Percentiles rank a stretch among this genome's conserved stretches.
Evolutionary conservation across 1,139 yeast species (phyloP).

Genomic region (Geotrichum citri-aurantii): DNA sequence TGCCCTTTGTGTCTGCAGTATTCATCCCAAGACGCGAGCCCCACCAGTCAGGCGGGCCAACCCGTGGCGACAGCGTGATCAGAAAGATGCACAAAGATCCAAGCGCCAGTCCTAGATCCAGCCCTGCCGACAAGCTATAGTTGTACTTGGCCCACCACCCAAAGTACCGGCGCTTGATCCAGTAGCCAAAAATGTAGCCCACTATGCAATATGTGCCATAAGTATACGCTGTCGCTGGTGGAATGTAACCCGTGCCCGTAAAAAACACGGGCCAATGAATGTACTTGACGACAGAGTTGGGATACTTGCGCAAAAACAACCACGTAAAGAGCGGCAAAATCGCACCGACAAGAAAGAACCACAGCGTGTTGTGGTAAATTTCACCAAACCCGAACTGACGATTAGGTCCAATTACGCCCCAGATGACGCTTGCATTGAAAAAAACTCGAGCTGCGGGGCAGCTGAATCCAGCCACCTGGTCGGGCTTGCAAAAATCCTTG

Average conservation of each 20-base stretch:
- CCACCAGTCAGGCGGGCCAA: conserved; percentile 51
- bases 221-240: conserved; percentile 52
- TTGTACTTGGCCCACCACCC: conserved; percentile 66
- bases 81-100: conserved; percentile 47
- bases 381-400: conserved; percentile 40
- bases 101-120: conserved; percentile 53
- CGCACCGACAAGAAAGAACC: conserved; percentile 46
- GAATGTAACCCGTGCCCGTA: conserved; percentile 46
- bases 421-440: conserved; percentile 52
- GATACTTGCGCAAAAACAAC: conserved; percentile 46
- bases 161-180: conserved; percentile 46
- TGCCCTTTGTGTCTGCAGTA: conserved; percentile 29
- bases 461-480: conserved; percentile 43
- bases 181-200: conserved; percentile 49
- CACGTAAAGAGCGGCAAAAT: conserved; percentile 43
- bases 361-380: conserved; percentile 40
- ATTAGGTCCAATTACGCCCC: conserved; percentile 63
- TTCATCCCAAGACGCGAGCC: conserved; percentile 41
- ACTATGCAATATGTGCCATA: conserved; percentile 46
- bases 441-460: conserved; percentile 48
- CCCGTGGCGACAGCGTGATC: conserved; percentile 37
- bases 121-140: conserved; percentile 52
- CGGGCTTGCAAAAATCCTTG: conserved; percentile 44
- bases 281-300: conserved; percentile 42
- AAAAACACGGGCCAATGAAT: conserved; percentile 49